These are phyloP conservation scores for Ophiostoma fasciatum DNA, from an alignment of 2,329 filamentous ascomycete species.

Conservation along the genomic window DNA sequence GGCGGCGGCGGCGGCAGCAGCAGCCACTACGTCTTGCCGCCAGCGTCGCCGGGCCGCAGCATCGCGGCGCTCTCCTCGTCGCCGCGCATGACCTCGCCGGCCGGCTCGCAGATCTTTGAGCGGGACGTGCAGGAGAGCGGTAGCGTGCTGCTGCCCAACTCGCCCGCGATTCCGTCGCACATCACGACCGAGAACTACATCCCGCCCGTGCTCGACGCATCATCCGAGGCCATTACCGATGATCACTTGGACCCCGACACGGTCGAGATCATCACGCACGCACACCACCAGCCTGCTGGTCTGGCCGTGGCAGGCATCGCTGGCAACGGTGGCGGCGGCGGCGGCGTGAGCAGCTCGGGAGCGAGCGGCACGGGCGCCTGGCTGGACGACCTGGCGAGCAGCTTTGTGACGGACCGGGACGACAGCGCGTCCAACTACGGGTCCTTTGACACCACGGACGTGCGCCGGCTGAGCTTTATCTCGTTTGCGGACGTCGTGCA, in stretches of 20 bases:
- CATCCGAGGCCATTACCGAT: slow-evolving; percentile 84
- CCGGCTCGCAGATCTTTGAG: slow-evolving; percentile 75
- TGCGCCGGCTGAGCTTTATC: slow-evolving; percentile 81
- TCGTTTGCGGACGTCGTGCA: slow-evolving; percentile 95
- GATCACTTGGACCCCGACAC: slow-evolving; percentile 69
- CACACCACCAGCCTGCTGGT: slow-evolving; percentile 65
- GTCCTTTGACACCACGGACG: slow-evolving; percentile 60
- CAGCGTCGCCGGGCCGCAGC: slow-evolving; percentile 50
- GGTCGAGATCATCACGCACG: slow-evolving; percentile 85
- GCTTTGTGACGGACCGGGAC: slow-evolving; percentile 33
- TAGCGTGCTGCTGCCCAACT: slow-evolving; percentile 43
- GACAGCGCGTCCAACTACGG: slow-evolving; percentile 64
- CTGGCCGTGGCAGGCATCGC: slow-evolving; percentile 44
- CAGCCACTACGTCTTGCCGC: slow-evolving; percentile 29
- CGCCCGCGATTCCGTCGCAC: slow-evolving; percentile 79
- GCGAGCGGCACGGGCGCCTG: slow-evolving; percentile 27
- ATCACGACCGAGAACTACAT: slow-evolving; percentile 93
- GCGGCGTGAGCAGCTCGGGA: slow-evolving; percentile 23
- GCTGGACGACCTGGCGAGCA: slow-evolving; percentile 39
- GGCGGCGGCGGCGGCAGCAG: slow-evolving; percentile 16
- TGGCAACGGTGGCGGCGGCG: slow-evolving; percentile 18
- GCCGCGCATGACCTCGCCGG: slow-evolving; percentile 63
- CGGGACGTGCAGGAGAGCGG: slow-evolving; percentile 69
- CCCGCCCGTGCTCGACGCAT: slow-evolving; percentile 78
- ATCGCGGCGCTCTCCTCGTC: slow-evolving; percentile 42